phyloP scores from a whole-genome alignment of 352 stramenopile genomes.

The Pythium rishiriense region DNA sequence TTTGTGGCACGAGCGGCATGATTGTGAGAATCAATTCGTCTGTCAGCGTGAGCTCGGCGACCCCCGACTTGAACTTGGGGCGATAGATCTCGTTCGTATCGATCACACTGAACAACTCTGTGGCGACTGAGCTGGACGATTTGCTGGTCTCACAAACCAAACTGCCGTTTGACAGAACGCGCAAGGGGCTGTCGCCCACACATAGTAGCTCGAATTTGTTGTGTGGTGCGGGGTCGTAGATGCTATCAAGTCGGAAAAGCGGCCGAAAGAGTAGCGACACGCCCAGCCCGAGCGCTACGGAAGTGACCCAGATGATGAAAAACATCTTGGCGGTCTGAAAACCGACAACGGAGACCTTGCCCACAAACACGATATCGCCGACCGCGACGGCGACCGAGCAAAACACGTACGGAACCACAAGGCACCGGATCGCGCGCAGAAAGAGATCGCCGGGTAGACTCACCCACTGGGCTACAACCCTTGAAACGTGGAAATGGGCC shows the following conservation, averaged over 20 bases:
- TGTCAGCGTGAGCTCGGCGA: conserved; percentile 49
- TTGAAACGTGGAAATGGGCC: conserved; percentile 38
- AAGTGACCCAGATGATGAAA: conserved; percentile 44
- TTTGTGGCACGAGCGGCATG: conserved; percentile 55
- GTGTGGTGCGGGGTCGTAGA: neutral
- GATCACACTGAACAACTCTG: conserved; percentile 22
- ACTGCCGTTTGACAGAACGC: conserved; percentile 35
- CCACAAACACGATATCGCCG: conserved; percentile 68
- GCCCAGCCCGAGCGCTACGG: conserved; percentile 45
- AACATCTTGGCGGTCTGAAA: conserved; percentile 67
- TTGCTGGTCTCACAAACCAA: neutral
- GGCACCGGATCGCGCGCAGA: conserved; percentile 60
- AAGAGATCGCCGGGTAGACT: conserved; percentile 70
- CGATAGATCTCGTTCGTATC: conserved; percentile 25
- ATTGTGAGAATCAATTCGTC: conserved; percentile 59
- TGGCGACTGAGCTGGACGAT: neutral
- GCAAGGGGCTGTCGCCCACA: conserved; percentile 31
- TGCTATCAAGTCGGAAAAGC: conserved; percentile 36
- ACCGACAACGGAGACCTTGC: conserved; percentile 65
- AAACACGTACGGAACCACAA: conserved; percentile 80
- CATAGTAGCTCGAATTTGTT: neutral
- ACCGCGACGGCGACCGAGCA: conserved; percentile 75
- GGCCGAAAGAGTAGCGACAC: conserved; percentile 56
- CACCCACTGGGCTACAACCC: conserved; percentile 49
- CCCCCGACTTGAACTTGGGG: neutral